Conservation (phyloP, 2,329 filamentous ascomycete genomes). For the Mycocentrospora acerina region DNA sequence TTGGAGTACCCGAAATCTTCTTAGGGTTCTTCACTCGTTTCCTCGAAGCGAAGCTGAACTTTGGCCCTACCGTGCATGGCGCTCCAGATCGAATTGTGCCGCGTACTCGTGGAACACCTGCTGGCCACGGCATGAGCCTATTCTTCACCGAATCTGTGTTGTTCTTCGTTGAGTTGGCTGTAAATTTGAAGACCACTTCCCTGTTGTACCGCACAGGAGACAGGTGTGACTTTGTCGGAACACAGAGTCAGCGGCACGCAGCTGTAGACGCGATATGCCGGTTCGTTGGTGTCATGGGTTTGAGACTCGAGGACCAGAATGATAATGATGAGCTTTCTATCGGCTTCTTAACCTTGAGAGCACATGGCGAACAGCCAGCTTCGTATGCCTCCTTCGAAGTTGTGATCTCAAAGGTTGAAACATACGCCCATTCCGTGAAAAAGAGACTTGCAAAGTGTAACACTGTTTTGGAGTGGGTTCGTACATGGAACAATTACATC, state of each 20-base stretch:
- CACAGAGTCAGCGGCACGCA: conserved; percentile 8
- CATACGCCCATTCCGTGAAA: conserved; percentile 20
- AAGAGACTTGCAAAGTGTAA: conserved; percentile 20
- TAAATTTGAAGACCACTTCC: conserved; percentile 16
- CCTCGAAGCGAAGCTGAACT: conserved; percentile 25
- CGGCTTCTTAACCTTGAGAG: conserved; percentile 13
- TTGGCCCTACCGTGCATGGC: conserved; percentile 21
- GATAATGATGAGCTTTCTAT: conserved; percentile 8
- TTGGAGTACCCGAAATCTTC: conserved; percentile 60
- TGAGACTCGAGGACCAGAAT: conserved; percentile 7
- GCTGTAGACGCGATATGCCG: conserved; percentile 5
- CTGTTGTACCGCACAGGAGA: conserved; percentile 28
- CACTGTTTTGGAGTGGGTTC: conserved; percentile 29
- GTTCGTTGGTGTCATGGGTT: conserved; percentile 21
- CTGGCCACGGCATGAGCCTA: conserved; percentile 21
- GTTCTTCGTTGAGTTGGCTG: conserved; percentile 29
- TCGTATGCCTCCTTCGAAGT: conserved; percentile 7
- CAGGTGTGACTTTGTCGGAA: conserved; percentile 27
- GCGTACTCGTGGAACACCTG: conserved; percentile 23
- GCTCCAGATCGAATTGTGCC: conserved; percentile 16
- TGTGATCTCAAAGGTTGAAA: conserved; percentile 13
- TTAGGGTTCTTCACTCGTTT: conserved; percentile 61
- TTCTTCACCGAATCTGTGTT: conserved; percentile 32
- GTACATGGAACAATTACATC: conserved; percentile 27
- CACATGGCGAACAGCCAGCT: not conserved